Percentiles rank a stretch among this genome's conserved stretches.
Conservation (phyloP, 768 basidiomycete genomes). For the Ramaria sp. region DNA sequence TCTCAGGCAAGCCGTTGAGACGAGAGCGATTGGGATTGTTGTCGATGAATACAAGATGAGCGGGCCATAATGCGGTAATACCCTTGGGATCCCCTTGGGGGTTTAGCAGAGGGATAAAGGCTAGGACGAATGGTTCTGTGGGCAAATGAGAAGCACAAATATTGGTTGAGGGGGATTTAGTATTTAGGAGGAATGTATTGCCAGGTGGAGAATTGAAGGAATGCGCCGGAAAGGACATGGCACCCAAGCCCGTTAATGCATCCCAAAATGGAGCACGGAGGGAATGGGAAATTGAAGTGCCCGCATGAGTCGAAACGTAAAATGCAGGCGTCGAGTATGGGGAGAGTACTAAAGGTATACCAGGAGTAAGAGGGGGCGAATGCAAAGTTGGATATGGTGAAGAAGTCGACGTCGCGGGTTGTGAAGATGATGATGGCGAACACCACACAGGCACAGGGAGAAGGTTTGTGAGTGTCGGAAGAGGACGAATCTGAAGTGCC, state of each 20-base stretch:
- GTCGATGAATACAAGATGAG: constrained; percentile 33
- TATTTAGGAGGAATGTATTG: not conserved
- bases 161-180: constrained; percentile 8
- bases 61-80: constrained; percentile 62
- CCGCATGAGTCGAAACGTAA: constrained; percentile 3
- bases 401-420: constrained; percentile 63
- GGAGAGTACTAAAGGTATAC: constrained; percentile 3
- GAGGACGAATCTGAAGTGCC: constrained; percentile 56
- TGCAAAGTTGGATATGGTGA: constrained; percentile 32
- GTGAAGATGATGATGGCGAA: constrained; percentile 40
- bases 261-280: constrained; percentile 34
- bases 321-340: constrained; percentile 7
- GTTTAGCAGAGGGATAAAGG: constrained; percentile 67
- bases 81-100: constrained; percentile 77
- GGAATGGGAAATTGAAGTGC: not conserved
- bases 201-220: not conserved
- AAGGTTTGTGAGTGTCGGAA: constrained; percentile 46
- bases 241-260: constrained; percentile 51
- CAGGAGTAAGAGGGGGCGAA: not conserved
- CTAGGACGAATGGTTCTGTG: constrained; percentile 33
- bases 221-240: not conserved
- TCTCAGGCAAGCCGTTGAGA: constrained; percentile 48
- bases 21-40: constrained; percentile 28
- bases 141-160: constrained; percentile 9
- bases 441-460: constrained; percentile 30